phyloP scores from a whole-genome alignment of 2,329 filamentous ascomycete genomes.

The Pyrenochaeta sp. region DNA sequence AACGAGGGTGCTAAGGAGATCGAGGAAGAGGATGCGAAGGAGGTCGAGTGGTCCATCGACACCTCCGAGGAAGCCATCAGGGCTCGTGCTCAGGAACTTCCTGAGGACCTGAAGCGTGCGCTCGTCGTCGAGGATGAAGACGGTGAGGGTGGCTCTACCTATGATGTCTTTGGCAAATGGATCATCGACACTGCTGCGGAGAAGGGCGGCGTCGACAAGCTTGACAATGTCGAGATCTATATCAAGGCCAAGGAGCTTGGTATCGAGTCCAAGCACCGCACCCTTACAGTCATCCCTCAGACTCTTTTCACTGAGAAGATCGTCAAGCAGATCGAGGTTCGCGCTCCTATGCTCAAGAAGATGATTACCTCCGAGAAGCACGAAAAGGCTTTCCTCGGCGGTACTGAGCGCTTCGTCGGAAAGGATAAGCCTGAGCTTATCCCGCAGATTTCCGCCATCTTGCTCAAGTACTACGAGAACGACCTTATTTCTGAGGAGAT shows the following conservation, averaged over 20 bases:
- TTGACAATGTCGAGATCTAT: slow-evolving; percentile 91
- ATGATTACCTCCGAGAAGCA: slow-evolving; percentile 90
- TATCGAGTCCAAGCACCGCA: slow-evolving; percentile 94
- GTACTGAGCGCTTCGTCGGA: slow-evolving; percentile 90
- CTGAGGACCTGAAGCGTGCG: slow-evolving; percentile 93
- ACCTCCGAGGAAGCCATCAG: slow-evolving; percentile 95
- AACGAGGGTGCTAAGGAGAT: slow-evolving; percentile 75
- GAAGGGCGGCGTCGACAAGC: slow-evolving; percentile 75
- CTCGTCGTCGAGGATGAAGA: slow-evolving; percentile 85
- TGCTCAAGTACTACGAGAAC: slow-evolving; percentile 89
- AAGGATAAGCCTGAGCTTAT: slow-evolving; percentile 83
- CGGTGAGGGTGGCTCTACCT: slow-evolving; percentile 81
- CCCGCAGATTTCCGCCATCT: slow-evolving; percentile 80
- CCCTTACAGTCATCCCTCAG: slow-evolving; percentile 88
- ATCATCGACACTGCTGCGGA: slow-evolving; percentile 78
- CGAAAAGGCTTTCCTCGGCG: slow-evolving; percentile 93
- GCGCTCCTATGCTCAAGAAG: slow-evolving; percentile 89
- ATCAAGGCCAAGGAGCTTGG: slow-evolving; percentile 96
- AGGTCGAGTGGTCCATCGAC: slow-evolving; percentile 95
- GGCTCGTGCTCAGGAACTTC: slow-evolving; percentile 90
- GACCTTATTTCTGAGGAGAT: slow-evolving; percentile 90
- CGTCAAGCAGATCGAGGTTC: slow-evolving; percentile 83
- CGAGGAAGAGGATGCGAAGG: slow-evolving; percentile 75
- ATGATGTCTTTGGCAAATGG: slow-evolving; percentile 94
- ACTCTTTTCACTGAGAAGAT: slow-evolving; percentile 94